Conservation (phyloP, 2,329 filamentous ascomycete genomes). For the Dactylonectria estremocensis region DNA sequence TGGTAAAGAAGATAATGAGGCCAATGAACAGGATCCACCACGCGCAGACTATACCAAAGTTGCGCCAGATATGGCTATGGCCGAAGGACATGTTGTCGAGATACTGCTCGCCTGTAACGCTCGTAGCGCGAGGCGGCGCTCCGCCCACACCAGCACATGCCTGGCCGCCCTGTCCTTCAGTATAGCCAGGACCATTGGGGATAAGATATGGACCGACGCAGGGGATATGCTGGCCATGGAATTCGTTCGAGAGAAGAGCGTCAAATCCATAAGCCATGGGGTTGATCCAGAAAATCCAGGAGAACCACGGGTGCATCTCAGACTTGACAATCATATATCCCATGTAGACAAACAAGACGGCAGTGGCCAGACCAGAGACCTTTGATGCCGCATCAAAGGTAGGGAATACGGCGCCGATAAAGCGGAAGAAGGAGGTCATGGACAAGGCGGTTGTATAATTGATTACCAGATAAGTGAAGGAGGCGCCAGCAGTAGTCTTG, state of each 20-base stretch:
- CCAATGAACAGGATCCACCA: conserved; percentile 26
- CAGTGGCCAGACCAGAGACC: conserved; percentile 68
- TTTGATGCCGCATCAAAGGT: conserved; percentile 75
- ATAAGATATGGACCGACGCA: conserved; percentile 63
- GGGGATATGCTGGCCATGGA: conserved; percentile 66
- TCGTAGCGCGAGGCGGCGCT: not conserved
- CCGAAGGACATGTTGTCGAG: conserved; percentile 63
- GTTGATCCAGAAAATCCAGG: conserved; percentile 77
- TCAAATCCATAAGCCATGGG: conserved; percentile 78
- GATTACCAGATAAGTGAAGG: conserved; percentile 75
- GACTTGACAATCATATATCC: conserved; percentile 74
- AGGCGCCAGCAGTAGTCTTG: conserved; percentile 73
- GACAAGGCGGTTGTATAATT: conserved; percentile 67
- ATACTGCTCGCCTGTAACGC: conserved; percentile 69
- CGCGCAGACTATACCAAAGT: conserved; percentile 42
- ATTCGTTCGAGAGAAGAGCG: conserved; percentile 69
- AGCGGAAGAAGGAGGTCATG: conserved; percentile 52
- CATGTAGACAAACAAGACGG: conserved; percentile 76
- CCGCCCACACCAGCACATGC: conserved; percentile 3
- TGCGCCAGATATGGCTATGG: conserved; percentile 53
- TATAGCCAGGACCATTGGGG: conserved; percentile 54
- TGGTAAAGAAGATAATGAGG: conserved; percentile 39
- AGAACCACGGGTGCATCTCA: conserved; percentile 73
- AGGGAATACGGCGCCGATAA: conserved; percentile 70
- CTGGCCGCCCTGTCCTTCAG: not conserved